Base-by-base conservation (phyloP, 2,329 filamentous ascomycete species). In the Apiospora kogelbergensis region DNA sequence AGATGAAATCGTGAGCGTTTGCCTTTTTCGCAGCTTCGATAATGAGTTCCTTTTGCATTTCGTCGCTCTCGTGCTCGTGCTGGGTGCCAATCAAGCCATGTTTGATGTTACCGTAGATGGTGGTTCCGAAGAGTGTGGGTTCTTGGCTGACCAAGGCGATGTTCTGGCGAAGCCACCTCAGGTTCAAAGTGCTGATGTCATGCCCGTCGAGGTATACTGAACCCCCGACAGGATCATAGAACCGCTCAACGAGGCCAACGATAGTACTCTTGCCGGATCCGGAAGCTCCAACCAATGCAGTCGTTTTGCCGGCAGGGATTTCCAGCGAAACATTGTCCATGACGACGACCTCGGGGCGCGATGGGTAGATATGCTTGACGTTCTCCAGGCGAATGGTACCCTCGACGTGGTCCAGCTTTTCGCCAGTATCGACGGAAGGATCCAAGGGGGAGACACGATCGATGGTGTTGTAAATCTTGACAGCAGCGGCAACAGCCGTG, bases 261-360 rank as follows among this genome's bases (percentile, higher is more conserved):
- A 98, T 95, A 0, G 96, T 98, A 75, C 92, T 95, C 82, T 98
- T 99, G 64, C 96, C 96, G 46, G 93, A 97, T 13, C 95, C 96
- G 13, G 95, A 98, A 0, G 95, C 93, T 69, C 96, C 96, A 6
- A 99, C 96, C 9, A 99, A 84, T 1, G 96, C 96, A 2, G 95
- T 97, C 22, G 93, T 94, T 82, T 97, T 97, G 24, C 95, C 95
- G 3, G 95, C 93, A 1, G 94, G 94, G 45, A 98, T 91, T 0
- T 86, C 80, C 1, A 99, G 87, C 68, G 85, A 92, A 68, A 98
- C 93, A 72, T 91, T 90, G 53, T 96, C 85, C 90, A 98, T 95
- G 46, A 98, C 93, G 1, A 90, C 88, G 4, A 97, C 94, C 75
- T 98, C 95, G 0, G 95, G 93, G 15, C 96, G 89, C 6, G 94